A percentile compares a stretch with the other conserved stretches of the same genome.
These are phyloP conservation scores for Kalmusia sp. DNA, from an alignment of 2,329 filamentous ascomycete genomes.

Conservation along the genomic window DNA sequence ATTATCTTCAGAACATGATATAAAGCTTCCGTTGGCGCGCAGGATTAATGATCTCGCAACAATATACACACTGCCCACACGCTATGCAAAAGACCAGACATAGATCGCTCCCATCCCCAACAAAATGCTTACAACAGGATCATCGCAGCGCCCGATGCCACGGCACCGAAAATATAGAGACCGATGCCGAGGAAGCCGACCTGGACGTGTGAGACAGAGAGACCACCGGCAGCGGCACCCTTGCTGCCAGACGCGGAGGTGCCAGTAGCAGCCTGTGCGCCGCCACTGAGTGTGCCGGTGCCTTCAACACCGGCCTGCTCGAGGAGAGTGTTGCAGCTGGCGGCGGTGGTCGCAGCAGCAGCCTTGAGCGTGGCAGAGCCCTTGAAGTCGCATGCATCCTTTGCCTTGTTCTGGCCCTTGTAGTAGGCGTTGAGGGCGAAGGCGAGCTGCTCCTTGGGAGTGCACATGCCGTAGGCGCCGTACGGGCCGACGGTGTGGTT, in stretches of 20 bases:
- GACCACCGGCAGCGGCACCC: constrained; percentile 48
- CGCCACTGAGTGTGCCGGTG: constrained; percentile 60
- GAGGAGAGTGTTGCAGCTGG: constrained; percentile 66
- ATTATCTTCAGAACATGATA: too few species aligned
- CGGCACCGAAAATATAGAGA: constrained; percentile 58
- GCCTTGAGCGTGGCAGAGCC: constrained; percentile 68
- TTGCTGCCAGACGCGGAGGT: constrained; percentile 21
- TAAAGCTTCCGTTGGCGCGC: background rate
- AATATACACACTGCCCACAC: background rate
- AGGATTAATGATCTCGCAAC: background rate
- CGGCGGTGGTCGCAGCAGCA: constrained; percentile 53
- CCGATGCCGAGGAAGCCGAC: constrained; percentile 56
- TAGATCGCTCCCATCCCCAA: background rate
- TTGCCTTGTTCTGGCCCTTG: constrained; percentile 56
- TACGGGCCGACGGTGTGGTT: constrained; percentile 74
- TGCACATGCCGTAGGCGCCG: constrained; percentile 82
- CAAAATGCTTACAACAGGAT: constrained; percentile 58
- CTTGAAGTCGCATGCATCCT: constrained; percentile 73
- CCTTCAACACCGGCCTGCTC: constrained; percentile 68
- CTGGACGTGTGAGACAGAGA: constrained; percentile 55
- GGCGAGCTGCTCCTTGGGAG: constrained; percentile 71
- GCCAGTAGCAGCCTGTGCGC: constrained; percentile 29
- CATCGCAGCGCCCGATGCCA: constrained; percentile 61
- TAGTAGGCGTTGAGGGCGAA: constrained; percentile 76
- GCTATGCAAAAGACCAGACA: constrained; percentile 5